Base-by-base conservation (phyloP, 257 asterid species). In the Nicotiana knightiana region DNA sequence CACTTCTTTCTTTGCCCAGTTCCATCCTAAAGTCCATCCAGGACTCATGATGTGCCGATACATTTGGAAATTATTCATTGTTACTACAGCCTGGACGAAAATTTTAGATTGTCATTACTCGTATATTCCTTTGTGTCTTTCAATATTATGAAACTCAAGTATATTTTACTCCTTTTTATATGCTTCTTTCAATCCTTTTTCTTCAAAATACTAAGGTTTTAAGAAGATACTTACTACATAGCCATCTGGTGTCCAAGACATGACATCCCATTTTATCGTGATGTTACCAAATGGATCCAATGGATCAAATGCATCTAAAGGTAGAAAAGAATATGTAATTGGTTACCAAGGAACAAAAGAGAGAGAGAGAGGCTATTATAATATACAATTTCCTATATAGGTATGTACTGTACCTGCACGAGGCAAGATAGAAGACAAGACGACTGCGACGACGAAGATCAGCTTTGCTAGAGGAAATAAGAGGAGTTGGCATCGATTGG, bases 261-360 rank as follows among this genome's bases (percentile, higher is more conserved):
- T 28, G 6, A 93, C 86, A 81, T 92, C 97, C 97, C 97, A 93
- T 87, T 91, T 90, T 81, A 93, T 92, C 12, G 97, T 93, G 12
- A 93, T 92, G 88, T 93, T 93, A 81, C 95, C 97, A 73, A 88
- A 89, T 32, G 97, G 97, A 91, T 93, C 97, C 89, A 93, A 81
- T 6, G 97, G 95, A 85, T 93, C 97, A 86, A 83, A 94, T 11
- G 97, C 88, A 67, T 87, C 98, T 92, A 64, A 54, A 64, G 61
- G 48, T 64, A 68, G 9, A 54, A 78, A 48, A 5, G 16, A 63
- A 73, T 33, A 13, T 24, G 5, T 24, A 46, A 32, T 18, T 24
- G 68, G 67, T 48, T 26, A 71, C 78, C 15, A 81, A 32, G 5
- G 57, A 35, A 76, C 30, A 35, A 63, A 13, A 16, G 57, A 54